Evolutionary conservation across 129 eudicot genomes (phyloP).

Genomic region (Arctium minus): DNA sequence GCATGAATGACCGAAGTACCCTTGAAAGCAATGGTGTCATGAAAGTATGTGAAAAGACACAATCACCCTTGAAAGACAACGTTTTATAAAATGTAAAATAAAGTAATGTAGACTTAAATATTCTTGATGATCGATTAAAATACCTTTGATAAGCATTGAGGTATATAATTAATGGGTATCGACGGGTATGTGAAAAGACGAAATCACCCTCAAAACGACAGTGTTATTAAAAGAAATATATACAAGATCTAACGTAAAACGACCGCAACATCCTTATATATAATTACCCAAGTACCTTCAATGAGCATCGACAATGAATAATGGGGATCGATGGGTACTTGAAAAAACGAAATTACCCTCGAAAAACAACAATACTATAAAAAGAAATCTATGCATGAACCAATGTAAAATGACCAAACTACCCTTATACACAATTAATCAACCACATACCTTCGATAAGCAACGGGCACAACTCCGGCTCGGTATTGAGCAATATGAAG

Average conservation of each 20-base stretch:
- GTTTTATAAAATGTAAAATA: background rate
- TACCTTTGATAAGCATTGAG: background rate
- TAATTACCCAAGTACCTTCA: background rate
- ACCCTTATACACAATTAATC: background rate
- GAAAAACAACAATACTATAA: background rate
- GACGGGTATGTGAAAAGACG: background rate
- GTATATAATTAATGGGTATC: background rate
- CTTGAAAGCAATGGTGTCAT: background rate
- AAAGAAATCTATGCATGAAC: background rate
- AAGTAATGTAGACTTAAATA: background rate
- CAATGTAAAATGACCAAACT: background rate
- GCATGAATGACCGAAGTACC: background rate
- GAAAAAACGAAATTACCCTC: background rate
- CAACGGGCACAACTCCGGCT: conserved; percentile 82
- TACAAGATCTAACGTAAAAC: background rate
- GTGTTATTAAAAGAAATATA: background rate
- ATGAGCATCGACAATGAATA: background rate
- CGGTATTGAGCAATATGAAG: conserved; percentile 71
- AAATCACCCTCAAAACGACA: background rate
- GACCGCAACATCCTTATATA: background rate
- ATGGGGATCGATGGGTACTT: background rate
- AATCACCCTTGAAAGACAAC: background rate
- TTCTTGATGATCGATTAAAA: background rate
- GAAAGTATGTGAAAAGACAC: background rate
- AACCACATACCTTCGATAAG: conserved; percentile 52